These are phyloP conservation scores for Lepidium didymum DNA, from an alignment of 345 rosid genomes.

Conservation along the genomic window DNA sequence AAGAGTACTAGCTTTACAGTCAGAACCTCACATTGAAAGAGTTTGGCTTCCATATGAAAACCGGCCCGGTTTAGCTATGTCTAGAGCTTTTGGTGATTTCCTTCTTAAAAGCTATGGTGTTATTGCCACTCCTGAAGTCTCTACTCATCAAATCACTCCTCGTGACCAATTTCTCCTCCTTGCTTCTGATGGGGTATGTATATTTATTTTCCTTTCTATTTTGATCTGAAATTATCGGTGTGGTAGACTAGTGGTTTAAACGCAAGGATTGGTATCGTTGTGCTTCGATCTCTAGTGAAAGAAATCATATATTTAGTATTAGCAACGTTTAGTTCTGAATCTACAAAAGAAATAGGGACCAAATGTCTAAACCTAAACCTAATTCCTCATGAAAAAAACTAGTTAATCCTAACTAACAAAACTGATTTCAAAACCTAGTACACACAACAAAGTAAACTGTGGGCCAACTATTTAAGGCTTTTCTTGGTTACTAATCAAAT, in stretches of 20 bases:
- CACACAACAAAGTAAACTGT: too few relatives aligned
- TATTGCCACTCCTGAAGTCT: conserved; percentile 63
- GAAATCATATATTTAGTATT: too few relatives aligned
- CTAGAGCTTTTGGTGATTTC: conserved; percentile 84
- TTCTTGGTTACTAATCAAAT: background rate
- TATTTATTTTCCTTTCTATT: background rate
- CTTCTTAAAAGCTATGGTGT: conserved; percentile 64
- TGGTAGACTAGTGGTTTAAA: too few relatives aligned
- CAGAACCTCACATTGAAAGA: conserved; percentile 67
- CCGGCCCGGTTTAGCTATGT: conserved; percentile 91
- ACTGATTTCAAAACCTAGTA: too few relatives aligned
- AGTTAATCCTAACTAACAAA: too few relatives aligned
- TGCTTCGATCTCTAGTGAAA: too few relatives aligned
- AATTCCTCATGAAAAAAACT: too few relatives aligned
- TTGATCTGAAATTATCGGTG: too few relatives aligned
- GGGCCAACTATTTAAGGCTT: background rate
- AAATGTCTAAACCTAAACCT: too few relatives aligned
- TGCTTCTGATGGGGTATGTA: conserved; percentile 76
- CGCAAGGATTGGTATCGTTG: too few relatives aligned
- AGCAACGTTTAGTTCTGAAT: too few relatives aligned
- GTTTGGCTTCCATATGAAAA: conserved; percentile 86
- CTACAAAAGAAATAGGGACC: too few relatives aligned
- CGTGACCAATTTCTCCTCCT: conserved; percentile 57
- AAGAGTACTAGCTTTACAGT: conserved; percentile 57
- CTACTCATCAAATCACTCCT: conserved; percentile 44